Conservation (phyloP, 352 stramenopile species). For the Globisporangium echinulatum region DNA sequence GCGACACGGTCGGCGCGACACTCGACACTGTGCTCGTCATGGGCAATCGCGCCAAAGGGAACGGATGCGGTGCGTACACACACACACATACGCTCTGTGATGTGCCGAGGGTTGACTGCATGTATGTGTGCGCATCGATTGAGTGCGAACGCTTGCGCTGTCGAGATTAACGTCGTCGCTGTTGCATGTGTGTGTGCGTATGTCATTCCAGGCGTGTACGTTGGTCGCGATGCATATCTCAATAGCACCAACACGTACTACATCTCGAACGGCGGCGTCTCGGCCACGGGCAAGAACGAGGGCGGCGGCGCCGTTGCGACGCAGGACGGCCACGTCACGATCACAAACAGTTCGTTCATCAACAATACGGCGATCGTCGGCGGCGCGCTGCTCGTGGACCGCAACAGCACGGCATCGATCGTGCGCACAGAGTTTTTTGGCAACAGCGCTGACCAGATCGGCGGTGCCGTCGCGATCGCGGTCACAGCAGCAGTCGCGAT, state of each 20-base stretch:
- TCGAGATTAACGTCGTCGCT: background rate
- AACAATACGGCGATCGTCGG: slow-evolving; percentile 48
- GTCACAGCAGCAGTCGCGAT: slow-evolving; percentile 19
- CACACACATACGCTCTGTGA: background rate
- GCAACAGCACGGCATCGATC: slow-evolving; percentile 18
- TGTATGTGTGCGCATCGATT: no score
- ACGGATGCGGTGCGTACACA: slow-evolving; percentile 32
- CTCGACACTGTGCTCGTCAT: slow-evolving; percentile 22
- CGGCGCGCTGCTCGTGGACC: slow-evolving; percentile 37
- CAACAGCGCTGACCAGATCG: slow-evolving; percentile 41
- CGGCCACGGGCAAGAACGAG: slow-evolving; percentile 49
- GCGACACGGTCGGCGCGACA: slow-evolving; percentile 26
- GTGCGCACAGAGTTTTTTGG: slow-evolving; percentile 20
- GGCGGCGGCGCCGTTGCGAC: slow-evolving; percentile 37
- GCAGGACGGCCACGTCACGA: slow-evolving; percentile 28
- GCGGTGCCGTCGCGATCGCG: slow-evolving; percentile 28
- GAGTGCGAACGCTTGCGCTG: background rate
- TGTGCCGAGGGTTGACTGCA: no score
- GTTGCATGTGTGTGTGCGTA: background rate
- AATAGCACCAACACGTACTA: slow-evolving; percentile 18
- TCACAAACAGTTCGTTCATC: slow-evolving; percentile 23
- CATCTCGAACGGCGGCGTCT: slow-evolving; percentile 34
- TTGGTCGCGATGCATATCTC: slow-evolving; percentile 39
- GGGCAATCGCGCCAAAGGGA: slow-evolving; percentile 33
- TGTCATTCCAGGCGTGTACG: slow-evolving; percentile 27